Evolutionary conservation across 164 flowering plant species (phyloP).

Genomic region (Magnolia officinalis): DNA sequence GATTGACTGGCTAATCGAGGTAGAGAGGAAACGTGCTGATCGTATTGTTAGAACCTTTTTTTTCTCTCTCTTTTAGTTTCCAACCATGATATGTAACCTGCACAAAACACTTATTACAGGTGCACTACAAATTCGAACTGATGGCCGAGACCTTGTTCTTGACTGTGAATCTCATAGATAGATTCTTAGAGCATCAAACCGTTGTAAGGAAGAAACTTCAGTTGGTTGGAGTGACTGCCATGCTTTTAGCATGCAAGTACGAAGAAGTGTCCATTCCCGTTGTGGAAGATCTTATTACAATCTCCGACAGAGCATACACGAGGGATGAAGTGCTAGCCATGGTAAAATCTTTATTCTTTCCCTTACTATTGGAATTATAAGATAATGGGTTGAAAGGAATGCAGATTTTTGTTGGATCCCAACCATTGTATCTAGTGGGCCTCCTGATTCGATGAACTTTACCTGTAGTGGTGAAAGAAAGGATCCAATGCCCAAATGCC

Average conservation of each 20-base stretch:
- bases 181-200: slow-evolving; percentile 58
- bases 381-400: too few species aligned
- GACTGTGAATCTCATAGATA: slow-evolving; percentile 71
- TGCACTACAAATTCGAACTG: slow-evolving; percentile 84
- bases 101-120: slow-evolving; percentile 34
- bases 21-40: slow-evolving; percentile 16
- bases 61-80: background rate
- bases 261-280: slow-evolving; percentile 87
- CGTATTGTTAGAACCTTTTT: background rate
- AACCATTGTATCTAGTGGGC: too few species aligned
- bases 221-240: slow-evolving; percentile 83
- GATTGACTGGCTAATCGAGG: slow-evolving; percentile 97
- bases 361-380: background rate
- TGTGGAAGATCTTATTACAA: slow-evolving; percentile 73
- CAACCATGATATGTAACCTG: background rate
- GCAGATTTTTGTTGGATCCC: too few species aligned
- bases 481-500: too few species aligned
- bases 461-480: too few species aligned
- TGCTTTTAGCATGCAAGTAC: slow-evolving; percentile 92
- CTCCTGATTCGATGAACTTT: too few species aligned
- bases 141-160: slow-evolving; percentile 80
- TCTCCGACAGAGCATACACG: slow-evolving; percentile 77
- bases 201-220: slow-evolving; percentile 79
- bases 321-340: slow-evolving; percentile 75
- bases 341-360: slow-evolving; percentile 32